phyloP scores from a whole-genome alignment of 257 asterid genomes.

The Capsicum baccatum region DNA sequence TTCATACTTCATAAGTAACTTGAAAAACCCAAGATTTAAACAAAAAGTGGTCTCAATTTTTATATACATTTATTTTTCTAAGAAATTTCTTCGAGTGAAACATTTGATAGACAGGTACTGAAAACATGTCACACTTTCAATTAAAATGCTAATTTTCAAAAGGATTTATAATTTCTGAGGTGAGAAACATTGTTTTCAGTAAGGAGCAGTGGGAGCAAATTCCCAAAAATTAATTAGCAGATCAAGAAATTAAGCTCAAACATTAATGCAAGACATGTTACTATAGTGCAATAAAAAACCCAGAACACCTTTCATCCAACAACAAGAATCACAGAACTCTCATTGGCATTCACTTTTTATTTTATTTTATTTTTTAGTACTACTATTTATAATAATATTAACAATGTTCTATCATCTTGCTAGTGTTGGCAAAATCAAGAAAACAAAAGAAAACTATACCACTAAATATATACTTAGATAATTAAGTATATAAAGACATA shows the following conservation, averaged over 20 bases:
- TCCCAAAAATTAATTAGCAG: slow-evolving; percentile 33
- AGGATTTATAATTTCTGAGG: not conserved
- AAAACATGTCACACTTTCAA: not conserved
- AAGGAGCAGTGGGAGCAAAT: slow-evolving; percentile 38
- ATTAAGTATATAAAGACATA: not conserved
- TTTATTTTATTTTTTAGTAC: not conserved
- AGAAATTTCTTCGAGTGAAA: not conserved
- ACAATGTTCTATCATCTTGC: not conserved
- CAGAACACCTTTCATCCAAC: slow-evolving; percentile 31
- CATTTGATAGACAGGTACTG: not conserved
- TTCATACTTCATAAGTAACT: not conserved
- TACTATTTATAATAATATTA: not conserved
- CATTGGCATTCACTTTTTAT: not conserved
- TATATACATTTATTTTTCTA: too few relatives aligned
- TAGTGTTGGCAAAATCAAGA: not conserved
- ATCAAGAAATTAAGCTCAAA: slow-evolving; percentile 36
- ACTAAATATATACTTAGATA: not conserved
- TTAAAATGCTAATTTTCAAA: slow-evolving; percentile 3
- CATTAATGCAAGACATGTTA: slow-evolving; percentile 36
- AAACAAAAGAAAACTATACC: not conserved
- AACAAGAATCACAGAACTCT: slow-evolving; percentile 16
- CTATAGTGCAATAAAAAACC: slow-evolving; percentile 25
- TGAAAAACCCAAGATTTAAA: slow-evolving; percentile 15
- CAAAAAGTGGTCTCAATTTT: not conserved
- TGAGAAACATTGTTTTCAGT: slow-evolving; percentile 43